phyloP scores from a whole-genome alignment of 2,329 filamentous ascomycete genomes.

The Paecilomyces sp. region DNA sequence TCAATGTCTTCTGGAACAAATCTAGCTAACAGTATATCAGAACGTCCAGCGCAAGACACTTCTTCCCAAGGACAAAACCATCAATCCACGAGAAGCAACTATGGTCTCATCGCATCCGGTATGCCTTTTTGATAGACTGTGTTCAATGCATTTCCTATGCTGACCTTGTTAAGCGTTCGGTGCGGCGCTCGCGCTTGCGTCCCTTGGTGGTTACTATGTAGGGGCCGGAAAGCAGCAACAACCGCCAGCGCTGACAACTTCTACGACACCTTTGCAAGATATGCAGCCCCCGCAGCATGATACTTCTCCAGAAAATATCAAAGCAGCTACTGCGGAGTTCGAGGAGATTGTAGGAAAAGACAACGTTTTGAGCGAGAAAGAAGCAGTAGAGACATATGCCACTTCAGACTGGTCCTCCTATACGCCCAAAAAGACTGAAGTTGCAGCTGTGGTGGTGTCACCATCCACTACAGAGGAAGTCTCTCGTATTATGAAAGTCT shows the following conservation, averaged over 20 bases:
- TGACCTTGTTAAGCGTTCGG: not conserved
- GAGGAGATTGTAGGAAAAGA: not conserved
- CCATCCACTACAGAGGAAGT: slow-evolving; percentile 75
- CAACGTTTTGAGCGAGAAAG: not conserved
- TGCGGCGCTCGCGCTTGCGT: not conserved
- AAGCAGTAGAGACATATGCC: not conserved
- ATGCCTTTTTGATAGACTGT: not conserved
- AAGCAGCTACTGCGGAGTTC: not conserved
- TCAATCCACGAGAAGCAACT: not conserved
- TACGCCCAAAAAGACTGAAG: not conserved
- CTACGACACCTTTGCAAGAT: not conserved
- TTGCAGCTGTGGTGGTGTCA: not conserved
- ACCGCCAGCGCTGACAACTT: not conserved
- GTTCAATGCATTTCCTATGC: not conserved
- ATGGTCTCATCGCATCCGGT: not conserved
- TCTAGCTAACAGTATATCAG: not conserved
- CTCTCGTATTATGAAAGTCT: slow-evolving; percentile 80
- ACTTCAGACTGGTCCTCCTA: not conserved
- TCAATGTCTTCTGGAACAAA: not conserved
- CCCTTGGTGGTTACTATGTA: not conserved
- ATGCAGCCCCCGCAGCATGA: not conserved
- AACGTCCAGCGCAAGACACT: not conserved
- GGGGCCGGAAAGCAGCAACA: not conserved
- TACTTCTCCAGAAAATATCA: not conserved
- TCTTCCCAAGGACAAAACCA: not conserved